A percentile compares a stretch with the other conserved stretches of the same genome.
Evolutionary conservation across 129 eudicot genomes (phyloP).

Genomic region (Escallonia rubra): DNA sequence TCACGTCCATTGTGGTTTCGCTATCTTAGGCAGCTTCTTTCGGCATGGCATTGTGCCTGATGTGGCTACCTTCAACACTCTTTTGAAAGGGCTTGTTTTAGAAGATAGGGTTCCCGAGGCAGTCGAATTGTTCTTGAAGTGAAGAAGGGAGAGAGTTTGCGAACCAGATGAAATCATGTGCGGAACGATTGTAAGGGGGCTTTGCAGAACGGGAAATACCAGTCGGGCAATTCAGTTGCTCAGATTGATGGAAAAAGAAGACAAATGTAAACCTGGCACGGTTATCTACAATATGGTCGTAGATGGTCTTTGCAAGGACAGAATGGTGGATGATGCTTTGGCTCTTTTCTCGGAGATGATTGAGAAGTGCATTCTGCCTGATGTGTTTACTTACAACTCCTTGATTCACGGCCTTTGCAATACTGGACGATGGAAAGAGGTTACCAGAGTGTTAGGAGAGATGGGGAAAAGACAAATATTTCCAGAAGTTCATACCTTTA

Average conservation of each 20-base stretch:
- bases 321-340: neutral
- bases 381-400: neutral
- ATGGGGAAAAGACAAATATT: neutral
- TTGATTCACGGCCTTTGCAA: neutral
- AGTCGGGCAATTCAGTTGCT: neutral
- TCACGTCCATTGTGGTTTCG: no score
- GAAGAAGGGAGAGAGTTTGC: no score
- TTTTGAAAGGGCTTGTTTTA: no score
- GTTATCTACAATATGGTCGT: neutral
- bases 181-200: neutral
- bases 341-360: neutral
- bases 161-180: neutral
- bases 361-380: neutral
- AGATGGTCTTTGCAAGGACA: neutral
- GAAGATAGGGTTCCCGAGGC: no score
- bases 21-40: no score
- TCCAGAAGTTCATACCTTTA: neutral
- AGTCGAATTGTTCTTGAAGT: no score
- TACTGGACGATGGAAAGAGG: neutral
- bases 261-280: neutral
- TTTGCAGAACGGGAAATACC: neutral
- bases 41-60: no score
- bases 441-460: neutral
- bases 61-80: no score
- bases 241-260: neutral